Evolutionary conservation across 1,284 basidiomycete genomes (phyloP), one percentile per base, ranked within the genome.

Genomic region (Malassezia vespertilionis): DNA sequence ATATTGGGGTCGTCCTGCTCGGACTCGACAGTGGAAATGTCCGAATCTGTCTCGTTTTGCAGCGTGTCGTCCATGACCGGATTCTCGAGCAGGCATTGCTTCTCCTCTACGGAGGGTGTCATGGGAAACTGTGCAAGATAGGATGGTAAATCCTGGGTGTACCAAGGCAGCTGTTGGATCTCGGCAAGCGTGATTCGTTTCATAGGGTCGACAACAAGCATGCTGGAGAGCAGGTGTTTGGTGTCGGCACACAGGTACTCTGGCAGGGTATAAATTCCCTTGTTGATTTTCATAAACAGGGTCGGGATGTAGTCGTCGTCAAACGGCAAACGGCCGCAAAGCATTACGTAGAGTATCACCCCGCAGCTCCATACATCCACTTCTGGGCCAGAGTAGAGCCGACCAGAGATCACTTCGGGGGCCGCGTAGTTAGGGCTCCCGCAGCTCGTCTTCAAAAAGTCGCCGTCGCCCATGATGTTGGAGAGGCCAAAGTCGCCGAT

Each of bases 101-200:
- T 38, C n/a, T 47, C 54, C 41, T 58, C 63, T 6, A 53, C 54
- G 14, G 57, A 58, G n/a, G 85, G 86, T 0, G 80, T 81, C 1
- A 82, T 80, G 0, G 86, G 86, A 10, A 90, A 76, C 1, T 86
- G 86, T 15, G 79, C 79, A 7, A 70, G 44, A 33, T 70, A 70
- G 27, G 60, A 47, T 4, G 67, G 65, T 9, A 70, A 43, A 37
- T 65, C 56, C n/a, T 57, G 48, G 32, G 67, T 60, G 54, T 69
- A 70, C 67, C 67, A 70, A 14, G 65, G 64, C 39, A 60, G 57
- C 41, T 62, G 59, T 14, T 61, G 46, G 33, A 69, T 70, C 46
- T 69, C 67, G 20, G 56, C 48, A 27, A 68, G 64, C 10, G 67
- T 69, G 50, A 69, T 69, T 33, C 67, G 56, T 50, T 70, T 69